Conservation (phyloP, 306 rosid species). For the Citrullus colocynthis region DNA sequence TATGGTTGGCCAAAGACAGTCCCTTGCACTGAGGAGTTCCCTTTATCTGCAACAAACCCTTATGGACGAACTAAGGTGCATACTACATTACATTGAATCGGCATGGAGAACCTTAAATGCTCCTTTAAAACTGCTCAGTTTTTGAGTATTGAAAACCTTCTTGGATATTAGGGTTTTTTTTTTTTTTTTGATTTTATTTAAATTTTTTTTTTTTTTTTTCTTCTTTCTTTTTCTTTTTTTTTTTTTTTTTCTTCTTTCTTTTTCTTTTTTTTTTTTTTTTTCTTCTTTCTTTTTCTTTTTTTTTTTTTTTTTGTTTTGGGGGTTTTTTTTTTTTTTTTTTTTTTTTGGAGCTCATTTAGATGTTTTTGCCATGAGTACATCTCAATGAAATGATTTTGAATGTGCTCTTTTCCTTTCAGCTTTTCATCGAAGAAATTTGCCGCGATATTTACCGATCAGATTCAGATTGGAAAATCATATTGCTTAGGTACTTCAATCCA, state of each 20-base stretch:
- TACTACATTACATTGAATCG: neutral
- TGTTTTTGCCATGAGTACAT: neutral
- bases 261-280: too few species aligned
- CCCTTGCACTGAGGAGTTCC: conserved; percentile 98
- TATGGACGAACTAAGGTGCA: conserved; percentile 94
- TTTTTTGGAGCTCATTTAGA: neutral
- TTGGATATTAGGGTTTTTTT: neutral
- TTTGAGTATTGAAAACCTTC: neutral
- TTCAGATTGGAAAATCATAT: conserved; percentile 78
- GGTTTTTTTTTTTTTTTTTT: neutral
- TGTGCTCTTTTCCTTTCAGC: conserved; percentile 38
- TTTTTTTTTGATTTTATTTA: too few species aligned
- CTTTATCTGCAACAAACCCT: conserved; percentile 71
- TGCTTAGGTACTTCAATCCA: conserved; percentile 93
- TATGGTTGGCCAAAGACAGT: conserved; percentile 99
- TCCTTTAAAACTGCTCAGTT: neutral
- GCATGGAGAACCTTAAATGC: neutral
- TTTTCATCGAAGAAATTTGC: conserved; percentile 78
- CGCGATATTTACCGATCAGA: conserved; percentile 59
- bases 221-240: too few species aligned
- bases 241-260: too few species aligned
- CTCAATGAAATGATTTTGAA: conserved; percentile 7
- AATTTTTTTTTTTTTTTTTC: too few species aligned
- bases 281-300: too few species aligned
- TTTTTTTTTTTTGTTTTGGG: too few species aligned